These are phyloP conservation scores for Neocucurbitaria cava DNA, from an alignment of 2,329 filamentous ascomycete genomes.

Conservation along the genomic window DNA sequence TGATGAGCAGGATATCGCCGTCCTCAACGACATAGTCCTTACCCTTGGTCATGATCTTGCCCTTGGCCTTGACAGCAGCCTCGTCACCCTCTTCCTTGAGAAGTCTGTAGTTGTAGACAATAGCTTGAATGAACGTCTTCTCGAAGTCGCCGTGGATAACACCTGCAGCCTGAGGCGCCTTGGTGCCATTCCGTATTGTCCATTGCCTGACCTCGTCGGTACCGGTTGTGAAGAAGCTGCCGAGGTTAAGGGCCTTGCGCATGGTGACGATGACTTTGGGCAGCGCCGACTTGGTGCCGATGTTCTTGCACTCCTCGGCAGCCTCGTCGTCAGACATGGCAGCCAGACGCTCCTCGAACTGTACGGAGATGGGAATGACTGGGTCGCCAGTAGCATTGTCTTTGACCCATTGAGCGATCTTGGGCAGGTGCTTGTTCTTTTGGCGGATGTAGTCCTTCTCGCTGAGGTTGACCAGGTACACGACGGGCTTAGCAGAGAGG, in stretches of 20 bases:
- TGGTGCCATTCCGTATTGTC: conserved; percentile 95
- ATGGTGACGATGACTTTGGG: conserved; percentile 93
- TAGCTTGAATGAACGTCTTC: conserved; percentile 97
- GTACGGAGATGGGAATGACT: conserved; percentile 91
- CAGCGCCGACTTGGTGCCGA: conserved; percentile 85
- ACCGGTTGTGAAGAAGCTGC: conserved; percentile 97
- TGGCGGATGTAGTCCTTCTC: conserved; percentile 97
- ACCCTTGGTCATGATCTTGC: conserved; percentile 98
- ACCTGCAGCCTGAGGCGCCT: conserved; percentile 96
- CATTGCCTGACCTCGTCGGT: conserved; percentile 97
- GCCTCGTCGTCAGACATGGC: conserved; percentile 79
- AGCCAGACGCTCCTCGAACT: conserved; percentile 90
- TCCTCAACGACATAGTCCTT: conserved; percentile 95
- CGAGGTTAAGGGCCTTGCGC: conserved; percentile 88
- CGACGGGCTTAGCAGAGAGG: conserved; percentile 93
- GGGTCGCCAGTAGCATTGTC: conserved; percentile 85
- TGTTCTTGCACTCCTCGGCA: conserved; percentile 84
- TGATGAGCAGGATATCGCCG: conserved; percentile 84
- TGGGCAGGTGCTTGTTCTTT: conserved; percentile 98
- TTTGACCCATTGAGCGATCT: conserved; percentile 96
- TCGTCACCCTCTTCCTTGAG: conserved; percentile 91
- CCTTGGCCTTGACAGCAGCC: conserved; percentile 85
- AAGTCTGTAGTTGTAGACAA: conserved; percentile 87
- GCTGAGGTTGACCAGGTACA: conserved; percentile 95
- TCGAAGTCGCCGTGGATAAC: conserved; percentile 99